Percentiles rank a stretch among this genome's conserved stretches.
Evolutionary conservation across 768 basidiomycete species (phyloP).

Genomic region (Lactifluus echinatus): DNA sequence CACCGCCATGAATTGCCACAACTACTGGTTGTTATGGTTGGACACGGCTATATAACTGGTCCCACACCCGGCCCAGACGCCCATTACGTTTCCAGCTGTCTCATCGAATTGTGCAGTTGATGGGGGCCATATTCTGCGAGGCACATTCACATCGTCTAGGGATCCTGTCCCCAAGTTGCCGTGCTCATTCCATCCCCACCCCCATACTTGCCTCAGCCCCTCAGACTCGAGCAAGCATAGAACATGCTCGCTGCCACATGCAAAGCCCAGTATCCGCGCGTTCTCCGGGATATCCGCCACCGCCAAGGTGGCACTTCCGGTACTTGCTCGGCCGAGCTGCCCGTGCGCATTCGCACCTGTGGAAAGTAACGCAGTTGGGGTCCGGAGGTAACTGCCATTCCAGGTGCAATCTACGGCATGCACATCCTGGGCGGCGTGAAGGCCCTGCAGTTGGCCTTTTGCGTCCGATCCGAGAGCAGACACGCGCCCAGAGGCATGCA

Average conservation of each 20-base stretch:
- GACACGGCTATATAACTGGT: conserved; percentile 38
- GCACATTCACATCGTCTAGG: conserved; percentile 43
- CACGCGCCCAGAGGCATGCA: conserved; percentile 39
- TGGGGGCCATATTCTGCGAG: conserved; percentile 48
- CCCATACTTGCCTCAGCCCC: conserved; percentile 41
- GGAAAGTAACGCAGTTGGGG: conserved; percentile 31
- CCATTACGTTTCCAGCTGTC: conserved; percentile 1
- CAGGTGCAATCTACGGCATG: conserved; percentile 54
- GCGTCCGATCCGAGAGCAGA: conserved; percentile 58
- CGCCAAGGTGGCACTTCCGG: conserved; percentile 14
- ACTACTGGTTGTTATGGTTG: background rate
- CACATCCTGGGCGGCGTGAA: conserved; percentile 25
- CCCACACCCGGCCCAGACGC: conserved; percentile 44
- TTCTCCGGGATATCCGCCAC: conserved; percentile 28
- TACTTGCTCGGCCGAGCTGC: conserved; percentile 47
- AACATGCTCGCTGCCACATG: conserved; percentile 82
- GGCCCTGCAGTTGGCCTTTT: conserved; percentile 53
- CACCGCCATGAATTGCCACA: background rate
- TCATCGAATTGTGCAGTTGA: conserved; percentile 1
- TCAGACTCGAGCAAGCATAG: conserved; percentile 30
- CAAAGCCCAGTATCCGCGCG: conserved; percentile 19
- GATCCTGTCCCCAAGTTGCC: conserved; percentile 77
- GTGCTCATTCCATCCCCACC: conserved; percentile 99
- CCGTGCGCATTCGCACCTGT: conserved; percentile 50
- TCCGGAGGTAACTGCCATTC: conserved; percentile 61